Base-by-base conservation (phyloP, 2,329 filamentous ascomycete genomes). In the Exophiala spinifera region DNA sequence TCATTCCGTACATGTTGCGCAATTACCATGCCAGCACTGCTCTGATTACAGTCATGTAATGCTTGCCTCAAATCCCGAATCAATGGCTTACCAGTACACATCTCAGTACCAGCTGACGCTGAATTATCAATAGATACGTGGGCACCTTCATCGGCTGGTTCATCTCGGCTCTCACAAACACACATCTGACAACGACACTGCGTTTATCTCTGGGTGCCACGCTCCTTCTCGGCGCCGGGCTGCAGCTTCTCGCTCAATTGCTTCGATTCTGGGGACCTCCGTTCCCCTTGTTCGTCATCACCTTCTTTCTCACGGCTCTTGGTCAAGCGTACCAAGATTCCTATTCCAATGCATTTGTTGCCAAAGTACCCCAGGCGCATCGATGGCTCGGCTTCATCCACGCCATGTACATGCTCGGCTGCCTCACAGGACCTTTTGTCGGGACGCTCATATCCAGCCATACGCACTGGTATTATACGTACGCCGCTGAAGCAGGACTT, bases 371-470 rank as follows among this genome's bases (percentile, higher is more conserved):
- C 82, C 79, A 74, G 81, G 81, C 64, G 78, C 79, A 0, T 82
- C 79, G 78, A 76, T 83, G 21, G 88, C 88, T 19, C 86, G 85
- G 63, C 87, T 91, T 83, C 77, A 81, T 14, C 80, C 82, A 56
- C 80, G 86, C 7, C 90, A 91, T 66, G 84, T 90, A 66, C 73
- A 90, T 1, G 76, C 89, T 1, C 86, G 88, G 1, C 77, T 90
- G 56, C 70, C 91, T 28, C 86, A 90, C 66, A 85, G 75, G 78
- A 1, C 87, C 88, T 0, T 70, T 90, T 1, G 77, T 89, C 55
- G 86, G 86, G 2, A 89, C 87, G 0, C 78, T 79, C 10, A 82
- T 91, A 78, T 79, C 71, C 0, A 61, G 71, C 6, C 66, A 83
- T 51, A 73, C 23, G 8, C 40, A 72, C 2, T 91, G 87, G 87